Evolutionary conservation across 495 filamentous ascomycete species (phyloP).

Genomic region (Thozetella sp.): DNA sequence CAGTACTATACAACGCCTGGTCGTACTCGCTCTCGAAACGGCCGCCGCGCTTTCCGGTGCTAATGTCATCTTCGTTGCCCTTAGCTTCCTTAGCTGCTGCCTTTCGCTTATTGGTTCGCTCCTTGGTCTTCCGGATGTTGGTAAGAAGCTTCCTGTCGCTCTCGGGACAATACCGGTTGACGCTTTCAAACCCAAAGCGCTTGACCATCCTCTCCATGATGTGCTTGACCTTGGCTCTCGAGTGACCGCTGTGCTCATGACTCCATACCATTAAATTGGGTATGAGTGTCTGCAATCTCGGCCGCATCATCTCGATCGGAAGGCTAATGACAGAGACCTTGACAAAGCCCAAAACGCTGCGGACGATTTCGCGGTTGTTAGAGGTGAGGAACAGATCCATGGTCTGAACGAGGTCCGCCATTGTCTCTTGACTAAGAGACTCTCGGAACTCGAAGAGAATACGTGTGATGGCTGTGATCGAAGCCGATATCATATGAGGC

Average conservation of each 20-base stretch:
- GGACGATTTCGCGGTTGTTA: constrained; percentile 94
- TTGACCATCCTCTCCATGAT: constrained; percentile 92
- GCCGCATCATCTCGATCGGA: constrained; percentile 71
- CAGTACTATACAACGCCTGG: constrained; percentile 90
- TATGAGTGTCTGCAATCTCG: constrained; percentile 72
- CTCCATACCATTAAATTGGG: constrained; percentile 94
- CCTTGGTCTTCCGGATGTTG: constrained; percentile 92
- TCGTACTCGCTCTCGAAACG: constrained; percentile 91
- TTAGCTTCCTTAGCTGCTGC: constrained; percentile 60
- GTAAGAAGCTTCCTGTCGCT: constrained; percentile 85
- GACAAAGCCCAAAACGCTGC: constrained; percentile 89
- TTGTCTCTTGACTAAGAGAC: constrained; percentile 49
- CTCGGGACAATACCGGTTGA: constrained; percentile 79
- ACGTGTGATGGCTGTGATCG: constrained; percentile 87
- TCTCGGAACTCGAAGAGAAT: constrained; percentile 87
- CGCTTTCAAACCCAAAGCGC: constrained; percentile 77
- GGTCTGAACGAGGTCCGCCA: constrained; percentile 83
- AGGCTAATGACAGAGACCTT: constrained; percentile 92
- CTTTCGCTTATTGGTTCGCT: constrained; percentile 84
- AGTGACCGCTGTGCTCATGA: constrained; percentile 95
- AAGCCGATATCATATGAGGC: constrained; percentile 94
- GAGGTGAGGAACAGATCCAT: constrained; percentile 93
- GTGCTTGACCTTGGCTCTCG: constrained; percentile 95
- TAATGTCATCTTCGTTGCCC: constrained; percentile 49
- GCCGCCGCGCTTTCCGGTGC: constrained; percentile 47